Evolutionary conservation across 768 basidiomycete genomes (phyloP).

Genomic region (Phylloporus sp.): DNA sequence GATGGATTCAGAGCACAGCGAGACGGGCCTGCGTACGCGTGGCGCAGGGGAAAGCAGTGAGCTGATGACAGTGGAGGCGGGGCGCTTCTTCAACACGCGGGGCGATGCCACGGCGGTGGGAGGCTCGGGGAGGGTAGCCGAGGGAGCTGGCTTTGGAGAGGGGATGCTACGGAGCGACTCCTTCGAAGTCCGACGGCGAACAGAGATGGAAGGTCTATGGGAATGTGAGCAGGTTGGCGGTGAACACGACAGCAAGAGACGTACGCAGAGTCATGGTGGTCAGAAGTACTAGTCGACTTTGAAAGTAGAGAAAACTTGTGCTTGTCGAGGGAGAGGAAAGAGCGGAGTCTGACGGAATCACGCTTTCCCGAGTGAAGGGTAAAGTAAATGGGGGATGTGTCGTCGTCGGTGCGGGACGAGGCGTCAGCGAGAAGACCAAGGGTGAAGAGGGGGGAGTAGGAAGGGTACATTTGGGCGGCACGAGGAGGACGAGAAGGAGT

Average conservation of each 20-base stretch:
- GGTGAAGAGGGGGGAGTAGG: constrained; percentile 62
- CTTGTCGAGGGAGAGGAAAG: constrained; percentile 61
- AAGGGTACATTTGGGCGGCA: constrained; percentile 8
- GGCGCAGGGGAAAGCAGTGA: constrained; percentile 12
- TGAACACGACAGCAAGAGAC: not conserved
- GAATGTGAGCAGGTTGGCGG: not conserved
- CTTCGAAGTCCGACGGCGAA: constrained; percentile 32
- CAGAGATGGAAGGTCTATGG: constrained; percentile 16
- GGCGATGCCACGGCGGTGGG: constrained; percentile 21
- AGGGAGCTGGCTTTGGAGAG: constrained; percentile 58
- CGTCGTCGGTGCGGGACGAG: constrained; percentile 5
- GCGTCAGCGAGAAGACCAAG: constrained; percentile 48
- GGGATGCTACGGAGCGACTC: constrained; percentile 48
- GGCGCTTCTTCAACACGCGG: constrained; percentile 3
- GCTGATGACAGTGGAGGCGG: constrained; percentile 19
- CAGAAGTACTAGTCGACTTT: constrained; percentile 31
- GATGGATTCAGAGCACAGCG: constrained; percentile 33
- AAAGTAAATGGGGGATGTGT: constrained; percentile 42
- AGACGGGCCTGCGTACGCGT: constrained; percentile 14
- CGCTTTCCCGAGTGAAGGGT: constrained; percentile 40
- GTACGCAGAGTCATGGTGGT: constrained; percentile 14
- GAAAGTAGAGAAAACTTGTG: constrained; percentile 31
- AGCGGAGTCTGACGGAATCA: constrained; percentile 40
- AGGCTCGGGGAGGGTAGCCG: constrained; percentile 44
- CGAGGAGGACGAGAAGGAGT: not conserved